phyloP scores from a whole-genome alignment of 495 filamentous ascomycete genomes.

The Parachaetomium inaequale region DNA sequence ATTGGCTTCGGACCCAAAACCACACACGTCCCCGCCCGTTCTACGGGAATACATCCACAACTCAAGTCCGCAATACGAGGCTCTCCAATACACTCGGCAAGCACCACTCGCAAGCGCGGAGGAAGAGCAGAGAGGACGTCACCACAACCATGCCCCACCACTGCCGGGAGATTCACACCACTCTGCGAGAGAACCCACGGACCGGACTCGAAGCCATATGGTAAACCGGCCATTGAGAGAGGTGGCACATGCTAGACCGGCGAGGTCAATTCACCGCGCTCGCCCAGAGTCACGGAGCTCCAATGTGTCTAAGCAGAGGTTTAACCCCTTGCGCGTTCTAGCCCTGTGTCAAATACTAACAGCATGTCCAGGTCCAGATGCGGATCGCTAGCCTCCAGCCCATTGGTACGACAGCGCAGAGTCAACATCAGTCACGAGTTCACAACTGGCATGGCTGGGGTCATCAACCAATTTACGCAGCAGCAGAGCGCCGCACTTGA shows the following conservation, averaged over 20 bases:
- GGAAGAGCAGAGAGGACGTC: not conserved
- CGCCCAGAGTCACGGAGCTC: slow-evolving; percentile 19
- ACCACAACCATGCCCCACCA: not conserved
- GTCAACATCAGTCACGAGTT: slow-evolving; percentile 25
- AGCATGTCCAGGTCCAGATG: not conserved
- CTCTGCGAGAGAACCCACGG: not conserved
- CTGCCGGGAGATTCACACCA: not conserved
- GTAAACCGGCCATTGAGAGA: slow-evolving; percentile 6
- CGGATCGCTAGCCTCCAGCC: slow-evolving; percentile 17
- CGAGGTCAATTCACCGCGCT: not conserved
- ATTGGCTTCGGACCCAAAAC: not conserved
- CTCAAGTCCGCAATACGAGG: not conserved
- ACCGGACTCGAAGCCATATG: not conserved
- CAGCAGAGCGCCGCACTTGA: slow-evolving; percentile 19
- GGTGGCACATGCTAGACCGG: not conserved
- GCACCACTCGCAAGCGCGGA: not conserved
- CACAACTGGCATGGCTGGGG: slow-evolving; percentile 19
- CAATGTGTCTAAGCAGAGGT: slow-evolving; percentile 20
- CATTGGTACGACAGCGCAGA: slow-evolving; percentile 9
- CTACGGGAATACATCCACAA: not conserved
- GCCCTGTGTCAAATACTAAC: not conserved
- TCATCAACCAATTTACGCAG: slow-evolving; percentile 29
- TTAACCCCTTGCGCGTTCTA: not conserved
- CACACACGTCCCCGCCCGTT: not conserved
- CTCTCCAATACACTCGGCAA: not conserved